These are phyloP conservation scores for Corylus americana DNA, from an alignment of 306 rosid species.

Conservation along the genomic window DNA sequence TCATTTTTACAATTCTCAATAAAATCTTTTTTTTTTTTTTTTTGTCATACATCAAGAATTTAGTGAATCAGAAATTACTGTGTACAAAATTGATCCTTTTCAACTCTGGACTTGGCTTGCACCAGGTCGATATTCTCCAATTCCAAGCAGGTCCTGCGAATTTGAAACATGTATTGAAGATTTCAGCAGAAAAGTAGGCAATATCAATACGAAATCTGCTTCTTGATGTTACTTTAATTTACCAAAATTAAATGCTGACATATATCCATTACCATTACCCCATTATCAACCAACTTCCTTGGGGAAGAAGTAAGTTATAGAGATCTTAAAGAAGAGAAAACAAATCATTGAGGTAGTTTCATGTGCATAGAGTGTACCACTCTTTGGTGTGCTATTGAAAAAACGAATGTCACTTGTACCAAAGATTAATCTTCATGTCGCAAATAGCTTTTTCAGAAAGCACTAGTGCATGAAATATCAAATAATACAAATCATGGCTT, in stretches of 20 bases:
- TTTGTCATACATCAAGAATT: background rate
- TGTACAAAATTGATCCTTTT: slow-evolving; percentile 10
- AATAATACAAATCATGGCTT: background rate
- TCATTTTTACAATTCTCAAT: background rate
- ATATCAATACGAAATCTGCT: background rate
- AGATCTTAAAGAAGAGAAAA: background rate
- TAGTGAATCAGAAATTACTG: background rate
- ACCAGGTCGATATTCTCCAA: slow-evolving; percentile 89
- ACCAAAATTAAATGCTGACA: background rate
- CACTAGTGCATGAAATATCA: background rate
- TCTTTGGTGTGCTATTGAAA: background rate
- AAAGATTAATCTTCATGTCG: background rate
- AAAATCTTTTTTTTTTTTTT: background rate
- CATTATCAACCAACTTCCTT: background rate
- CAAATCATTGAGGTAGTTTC: background rate
- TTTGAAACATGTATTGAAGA: background rate
- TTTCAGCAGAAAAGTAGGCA: background rate
- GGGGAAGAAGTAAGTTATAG: background rate
- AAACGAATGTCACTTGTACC: background rate
- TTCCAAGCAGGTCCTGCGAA: slow-evolving; percentile 86
- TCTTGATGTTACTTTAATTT: background rate
- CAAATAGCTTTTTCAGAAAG: background rate
- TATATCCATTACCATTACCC: background rate
- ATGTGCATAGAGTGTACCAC: background rate
- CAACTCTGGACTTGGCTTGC: slow-evolving; percentile 49